These are phyloP conservation scores for Iris pallida DNA, from an alignment of 116 monocot species.

Conservation along the genomic window DNA sequence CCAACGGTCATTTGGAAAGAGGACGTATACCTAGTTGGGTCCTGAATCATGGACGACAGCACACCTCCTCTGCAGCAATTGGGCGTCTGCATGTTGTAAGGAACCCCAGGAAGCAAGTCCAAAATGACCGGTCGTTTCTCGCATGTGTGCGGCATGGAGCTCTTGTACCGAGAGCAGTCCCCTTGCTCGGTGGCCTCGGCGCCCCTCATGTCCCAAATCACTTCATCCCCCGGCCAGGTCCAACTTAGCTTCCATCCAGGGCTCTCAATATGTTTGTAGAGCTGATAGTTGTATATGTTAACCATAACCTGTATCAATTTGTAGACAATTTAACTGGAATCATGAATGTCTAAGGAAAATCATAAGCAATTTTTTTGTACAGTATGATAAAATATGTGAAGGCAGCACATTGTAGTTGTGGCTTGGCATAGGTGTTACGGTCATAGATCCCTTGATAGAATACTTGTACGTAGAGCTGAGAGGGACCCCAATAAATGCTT, in stretches of 20 bases:
- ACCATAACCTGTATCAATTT: constrained; percentile 38
- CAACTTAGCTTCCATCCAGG: constrained; percentile 74
- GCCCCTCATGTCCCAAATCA: constrained; percentile 46
- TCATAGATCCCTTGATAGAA: too few species aligned
- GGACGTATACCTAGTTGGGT: constrained; percentile 14
- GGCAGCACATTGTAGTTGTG: too few species aligned
- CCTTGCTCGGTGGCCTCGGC: constrained; percentile 68
- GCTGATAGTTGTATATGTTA: constrained; percentile 60
- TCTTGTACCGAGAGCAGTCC: constrained; percentile 50
- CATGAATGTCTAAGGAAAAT: neutral
- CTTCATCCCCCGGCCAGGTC: constrained; percentile 55
- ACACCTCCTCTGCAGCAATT: constrained; percentile 81
- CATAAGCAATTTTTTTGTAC: too few species aligned
- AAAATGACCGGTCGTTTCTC: constrained; percentile 49
- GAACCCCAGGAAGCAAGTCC: constrained; percentile 52
- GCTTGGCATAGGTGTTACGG: too few species aligned
- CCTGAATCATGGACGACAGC: constrained; percentile 45
- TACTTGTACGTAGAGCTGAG: too few species aligned
- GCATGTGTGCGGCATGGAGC: constrained; percentile 51
- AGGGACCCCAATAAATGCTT: too few species aligned
- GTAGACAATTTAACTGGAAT: too few species aligned
- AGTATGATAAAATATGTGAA: too few species aligned
- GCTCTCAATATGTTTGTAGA: constrained; percentile 56
- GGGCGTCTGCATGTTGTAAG: constrained; percentile 47
- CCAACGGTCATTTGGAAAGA: constrained; percentile 57